Evolutionary conservation across 139 green algal species (phyloP).

Genomic region (Chlorella ohadii): DNA sequence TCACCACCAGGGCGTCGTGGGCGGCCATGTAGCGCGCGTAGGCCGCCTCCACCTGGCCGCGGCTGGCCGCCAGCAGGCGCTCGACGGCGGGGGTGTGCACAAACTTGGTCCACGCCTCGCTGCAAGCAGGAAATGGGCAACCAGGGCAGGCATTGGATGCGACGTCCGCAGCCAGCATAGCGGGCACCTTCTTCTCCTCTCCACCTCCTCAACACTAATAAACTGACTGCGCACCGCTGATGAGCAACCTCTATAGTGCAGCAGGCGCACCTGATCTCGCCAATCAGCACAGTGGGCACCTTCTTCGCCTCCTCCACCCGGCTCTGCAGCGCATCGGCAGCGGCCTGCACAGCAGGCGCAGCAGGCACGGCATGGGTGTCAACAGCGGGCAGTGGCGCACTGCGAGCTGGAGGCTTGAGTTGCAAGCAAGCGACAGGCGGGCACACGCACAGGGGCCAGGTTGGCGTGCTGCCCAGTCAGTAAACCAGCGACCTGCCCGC

Average conservation of each 20-base stretch:
- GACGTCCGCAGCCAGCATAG: neutral
- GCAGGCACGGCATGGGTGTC: too few species aligned
- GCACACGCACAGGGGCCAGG: too few species aligned
- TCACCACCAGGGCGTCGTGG: constrained; percentile 22
- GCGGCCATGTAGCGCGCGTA: neutral
- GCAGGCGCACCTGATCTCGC: constrained; percentile 1
- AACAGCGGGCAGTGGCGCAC: too few species aligned
- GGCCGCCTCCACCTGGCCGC: constrained; percentile 11
- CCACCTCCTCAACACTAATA: too few species aligned
- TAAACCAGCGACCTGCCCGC: too few species aligned
- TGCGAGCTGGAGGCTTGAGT: too few species aligned
- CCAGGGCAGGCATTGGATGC: too few species aligned
- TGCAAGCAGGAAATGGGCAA: neutral
- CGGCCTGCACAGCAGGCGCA: neutral
- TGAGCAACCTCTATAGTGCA: too few species aligned
- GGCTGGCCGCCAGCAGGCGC: constrained; percentile 10
- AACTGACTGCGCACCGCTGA: too few species aligned
- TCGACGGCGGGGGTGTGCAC: constrained; percentile 5
- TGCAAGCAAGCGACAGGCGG: too few species aligned
- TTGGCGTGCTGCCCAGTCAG: too few species aligned
- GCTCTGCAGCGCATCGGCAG: constrained; percentile 32
- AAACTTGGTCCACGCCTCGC: constrained; percentile 26
- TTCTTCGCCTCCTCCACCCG: constrained; percentile 45
- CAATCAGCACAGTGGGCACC: constrained; percentile 22
- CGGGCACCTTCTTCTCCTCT: constrained; percentile 41